Percentiles rank a stretch among this genome's conserved stretches.
These are phyloP conservation scores for Nakazawaea ishiwadae DNA, from an alignment of 805 yeast species.

Conservation along the genomic window DNA sequence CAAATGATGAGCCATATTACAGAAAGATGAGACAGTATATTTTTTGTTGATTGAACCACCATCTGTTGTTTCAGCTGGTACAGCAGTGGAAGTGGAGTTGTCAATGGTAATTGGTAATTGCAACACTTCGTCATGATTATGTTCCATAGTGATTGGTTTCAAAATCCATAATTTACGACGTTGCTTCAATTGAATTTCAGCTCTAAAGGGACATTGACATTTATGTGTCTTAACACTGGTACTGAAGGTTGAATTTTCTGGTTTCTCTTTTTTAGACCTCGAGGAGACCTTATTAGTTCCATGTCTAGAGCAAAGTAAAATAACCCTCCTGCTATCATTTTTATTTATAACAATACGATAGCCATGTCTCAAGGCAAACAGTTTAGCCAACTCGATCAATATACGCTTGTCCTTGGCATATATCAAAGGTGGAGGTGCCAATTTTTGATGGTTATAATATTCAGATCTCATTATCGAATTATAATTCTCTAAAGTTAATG, in stretches of 20 bases:
- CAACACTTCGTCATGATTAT: slow-evolving; percentile 16
- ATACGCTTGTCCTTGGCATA: slow-evolving; percentile 19
- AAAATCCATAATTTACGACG: slow-evolving; percentile 22
- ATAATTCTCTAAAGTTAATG: slow-evolving; percentile 11
- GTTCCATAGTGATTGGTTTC: slow-evolving; percentile 18
- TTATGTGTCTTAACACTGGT: slow-evolving; percentile 5
- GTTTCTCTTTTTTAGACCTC: slow-evolving; percentile 2
- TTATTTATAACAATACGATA: slow-evolving; percentile 20
- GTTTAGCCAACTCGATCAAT: slow-evolving; percentile 20
- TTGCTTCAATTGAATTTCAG: slow-evolving; percentile 21
- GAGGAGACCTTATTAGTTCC: slow-evolving; percentile 8
- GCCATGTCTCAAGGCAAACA: slow-evolving; percentile 20
- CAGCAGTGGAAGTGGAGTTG: slow-evolving; percentile 17
- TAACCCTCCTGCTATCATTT: slow-evolving; percentile 21
- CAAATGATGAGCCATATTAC: slow-evolving; percentile 5
- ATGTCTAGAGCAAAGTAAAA: slow-evolving; percentile 19
- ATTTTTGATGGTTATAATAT: not conserved
- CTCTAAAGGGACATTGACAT: slow-evolving; percentile 19
- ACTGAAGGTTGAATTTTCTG: not conserved
- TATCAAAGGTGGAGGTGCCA: slow-evolving; percentile 18
- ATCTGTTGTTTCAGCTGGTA: slow-evolving; percentile 1
- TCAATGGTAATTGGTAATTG: slow-evolving; percentile 10
- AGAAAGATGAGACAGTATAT: slow-evolving; percentile 1
- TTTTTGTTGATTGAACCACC: slow-evolving; percentile 4
- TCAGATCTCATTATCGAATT: slow-evolving; percentile 2